Base-by-base conservation (phyloP, 495 filamentous ascomycete genomes). In the Neurospora sp. region DNA sequence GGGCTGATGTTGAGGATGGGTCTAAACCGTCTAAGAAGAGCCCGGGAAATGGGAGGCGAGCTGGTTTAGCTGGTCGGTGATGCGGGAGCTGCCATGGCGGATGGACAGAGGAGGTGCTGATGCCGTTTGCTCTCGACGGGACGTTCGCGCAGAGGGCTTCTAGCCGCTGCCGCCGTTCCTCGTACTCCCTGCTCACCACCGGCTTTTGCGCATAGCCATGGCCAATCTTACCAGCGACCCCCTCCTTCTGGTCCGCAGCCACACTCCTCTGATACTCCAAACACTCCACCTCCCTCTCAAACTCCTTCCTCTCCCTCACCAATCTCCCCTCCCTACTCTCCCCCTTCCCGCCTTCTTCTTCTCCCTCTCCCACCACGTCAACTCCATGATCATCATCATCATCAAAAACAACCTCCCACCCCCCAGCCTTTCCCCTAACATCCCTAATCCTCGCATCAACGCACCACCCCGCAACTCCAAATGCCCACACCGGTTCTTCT, bases 21-120 rank as follows among this genome's bases (percentile, higher is more conserved):
- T 76, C 68, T 65, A 71, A 31, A 31, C 27, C 27, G 27, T 27
- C 27, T 3, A 31, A 10, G 73, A 73, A 6, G 22, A 72, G 39
- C 22, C 70, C 69, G 53, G 71, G n/a, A 73, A 74, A 35, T 59
- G 78, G 37, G 22, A 69, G 53, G 40, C 68, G 70, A 72, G 71
- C 27, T 41, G 70, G 35, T 65, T 17, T 35, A 17, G 53, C 53
- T 3, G 44, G 72, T 45, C 41, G 40, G 37, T 73, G 75, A 65
- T 74, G 76, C 35, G 78, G 74, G 8, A 69, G 72, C 2, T 68
- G 61, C 76, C 76, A 77, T 0, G 75, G 75, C 1, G 74, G 76
- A 70, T 44, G 76, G 3, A 16, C 53, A 8, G 27, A 35, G 2
- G 53, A 14, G 0, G 14, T 37, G 14, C 6, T 35, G 22, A 14